Evolutionary conservation across 2,329 filamentous ascomycete genomes (phyloP), one percentile per base, ranked within the genome.

Genomic region (Bipolaris oryzae): DNA sequence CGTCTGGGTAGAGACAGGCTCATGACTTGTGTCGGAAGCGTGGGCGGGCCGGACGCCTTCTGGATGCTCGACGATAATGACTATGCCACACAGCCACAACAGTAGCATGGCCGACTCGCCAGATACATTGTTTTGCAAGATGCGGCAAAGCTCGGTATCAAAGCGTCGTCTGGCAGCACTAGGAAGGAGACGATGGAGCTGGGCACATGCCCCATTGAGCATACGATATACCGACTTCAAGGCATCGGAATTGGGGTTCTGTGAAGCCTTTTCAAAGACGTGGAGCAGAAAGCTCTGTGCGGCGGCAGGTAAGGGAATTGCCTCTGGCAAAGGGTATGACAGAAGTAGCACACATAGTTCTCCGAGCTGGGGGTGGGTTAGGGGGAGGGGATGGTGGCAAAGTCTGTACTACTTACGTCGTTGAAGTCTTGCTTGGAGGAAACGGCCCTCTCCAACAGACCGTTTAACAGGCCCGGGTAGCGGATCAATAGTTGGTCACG

Each of bases 181-280:
- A 2, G 72, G 60, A 18, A 76, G 61, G 9, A 72, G 49, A 15
- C 44, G 45, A 7, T 73, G 55, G 2, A 77, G 66, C 3, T 66
- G 64, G 20, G 61, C 55, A 53, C 75, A 76, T n/a, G 74, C 73
- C 43, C 75, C 75, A 53, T 73, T 71, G 21, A 76, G 64, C 64
- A 76, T 72, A 16, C 49, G 60, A 28, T 75, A 73, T 3, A 76
- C 61, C 4, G 68, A 60, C 37, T 63, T 62, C 4, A 77, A 60
- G 1, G 66, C 69, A 7, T 55, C 53, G 7, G 67, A 63, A 50
- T 61, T 59, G 21, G 69, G 72, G 21, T 50, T 60, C 10, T 67
- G 56, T 2, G 50, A 62, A 28, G 73, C 69, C 15, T 59, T 61
- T 47, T 74, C 67, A 37, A 76, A 76, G 2, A 69, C 54, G 21